A percentile compares a stretch with the other conserved stretches of the same genome.
phyloP scores from a whole-genome alignment of 805 yeast species.

The Zygosaccharomyces rouxii region DNA sequence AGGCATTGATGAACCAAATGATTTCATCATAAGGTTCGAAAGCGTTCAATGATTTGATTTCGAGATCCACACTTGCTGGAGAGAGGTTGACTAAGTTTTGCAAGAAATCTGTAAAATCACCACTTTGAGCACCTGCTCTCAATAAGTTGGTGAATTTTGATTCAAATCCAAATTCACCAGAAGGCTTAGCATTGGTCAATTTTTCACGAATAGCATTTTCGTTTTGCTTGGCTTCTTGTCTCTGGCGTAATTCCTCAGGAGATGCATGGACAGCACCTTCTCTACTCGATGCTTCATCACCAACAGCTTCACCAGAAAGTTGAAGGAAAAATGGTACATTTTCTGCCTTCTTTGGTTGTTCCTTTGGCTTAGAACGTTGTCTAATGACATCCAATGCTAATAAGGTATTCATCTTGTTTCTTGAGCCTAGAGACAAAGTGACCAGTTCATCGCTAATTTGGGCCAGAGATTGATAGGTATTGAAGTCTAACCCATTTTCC shows the following conservation, averaged over 20 bases:
- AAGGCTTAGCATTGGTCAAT: conserved; percentile 26
- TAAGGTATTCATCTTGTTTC: conserved; percentile 72
- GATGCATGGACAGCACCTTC: conserved; percentile 34
- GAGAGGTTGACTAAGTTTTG: conserved; percentile 53
- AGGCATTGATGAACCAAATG: conserved; percentile 58
- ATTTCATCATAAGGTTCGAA: conserved; percentile 67
- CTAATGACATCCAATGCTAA: conserved; percentile 79
- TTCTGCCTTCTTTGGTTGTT: conserved; percentile 80
- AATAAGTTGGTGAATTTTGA: conserved; percentile 65
- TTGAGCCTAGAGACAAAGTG: conserved; percentile 74
- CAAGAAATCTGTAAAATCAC: conserved; percentile 50
- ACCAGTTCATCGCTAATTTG: conserved; percentile 61
- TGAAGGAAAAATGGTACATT: conserved; percentile 78
- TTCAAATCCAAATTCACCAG: conserved; percentile 50
- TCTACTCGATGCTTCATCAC: conserved; percentile 55
- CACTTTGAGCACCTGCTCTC: conserved; percentile 44
- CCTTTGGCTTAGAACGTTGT: conserved; percentile 83
- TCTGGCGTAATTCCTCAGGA: conserved; percentile 15
- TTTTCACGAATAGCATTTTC: conserved; percentile 30
- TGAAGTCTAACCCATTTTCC: conserved; percentile 28
- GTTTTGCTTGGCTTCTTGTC: conserved; percentile 17
- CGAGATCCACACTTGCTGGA: conserved; percentile 79
- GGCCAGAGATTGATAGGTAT: conserved; percentile 47
- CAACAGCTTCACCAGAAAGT: conserved; percentile 60
- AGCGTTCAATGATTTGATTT: conserved; percentile 71